Conservation (phyloP, 805 yeast genomes). For the Grigorovia jiainica region DNA sequence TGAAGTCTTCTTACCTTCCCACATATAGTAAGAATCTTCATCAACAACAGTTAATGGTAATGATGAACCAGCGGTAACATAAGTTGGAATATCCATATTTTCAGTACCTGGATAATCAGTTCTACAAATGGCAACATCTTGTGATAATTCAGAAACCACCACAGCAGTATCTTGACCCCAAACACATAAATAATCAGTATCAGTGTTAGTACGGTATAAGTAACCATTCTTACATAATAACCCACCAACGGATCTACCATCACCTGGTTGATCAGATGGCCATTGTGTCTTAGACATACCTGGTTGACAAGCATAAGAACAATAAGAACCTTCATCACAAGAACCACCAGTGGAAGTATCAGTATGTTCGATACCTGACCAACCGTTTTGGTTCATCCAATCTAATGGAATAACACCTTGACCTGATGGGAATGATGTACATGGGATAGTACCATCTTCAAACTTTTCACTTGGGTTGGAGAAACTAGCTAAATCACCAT, state of each 20-base stretch:
- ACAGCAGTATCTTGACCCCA: conserved; percentile 74
- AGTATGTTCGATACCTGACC: conserved; percentile 32
- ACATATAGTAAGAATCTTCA: conserved; percentile 65
- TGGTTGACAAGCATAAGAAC: conserved; percentile 97
- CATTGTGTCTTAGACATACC: conserved; percentile 99
- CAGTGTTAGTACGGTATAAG: conserved; percentile 73
- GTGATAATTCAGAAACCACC: conserved; percentile 54
- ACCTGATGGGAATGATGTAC: conserved; percentile 64
- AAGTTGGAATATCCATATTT: conserved; percentile 94
- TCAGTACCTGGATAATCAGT: conserved; percentile 99
- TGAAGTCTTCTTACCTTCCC: conserved; percentile 78
- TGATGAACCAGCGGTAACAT: conserved; percentile 58
- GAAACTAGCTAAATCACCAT: conserved; percentile 56
- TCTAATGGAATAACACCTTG: conserved; percentile 60
- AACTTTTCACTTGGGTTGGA: conserved; percentile 51
- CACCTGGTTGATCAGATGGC: conserved; percentile 83
- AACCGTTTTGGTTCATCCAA: conserved; percentile 46
- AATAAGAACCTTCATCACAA: conserved; percentile 86
- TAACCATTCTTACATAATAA: conserved; percentile 75
- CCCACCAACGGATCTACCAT: conserved; percentile 95
- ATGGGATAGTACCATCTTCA: conserved; percentile 57
- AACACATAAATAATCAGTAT: conserved; percentile 67
- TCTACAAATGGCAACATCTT: conserved; percentile 86
- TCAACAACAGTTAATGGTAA: conserved; percentile 74
- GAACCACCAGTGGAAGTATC: conserved; percentile 52